Conservation (phyloP, 257 asterid genomes). For the Solanum etuberosum region DNA sequence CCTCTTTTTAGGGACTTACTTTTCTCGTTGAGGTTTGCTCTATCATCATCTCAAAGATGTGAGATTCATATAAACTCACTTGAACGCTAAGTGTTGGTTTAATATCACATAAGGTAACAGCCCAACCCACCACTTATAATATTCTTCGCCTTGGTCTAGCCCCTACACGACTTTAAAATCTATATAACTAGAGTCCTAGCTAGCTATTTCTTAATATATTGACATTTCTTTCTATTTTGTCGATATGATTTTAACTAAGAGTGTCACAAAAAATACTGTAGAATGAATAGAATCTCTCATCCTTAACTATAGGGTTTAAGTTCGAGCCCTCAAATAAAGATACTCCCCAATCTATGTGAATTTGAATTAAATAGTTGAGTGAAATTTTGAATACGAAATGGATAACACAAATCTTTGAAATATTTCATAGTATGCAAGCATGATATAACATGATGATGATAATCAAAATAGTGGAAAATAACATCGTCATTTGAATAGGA, state of each 20-base stretch:
- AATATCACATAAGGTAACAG: not conserved
- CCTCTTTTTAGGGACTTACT: not conserved
- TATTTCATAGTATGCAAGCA: not conserved
- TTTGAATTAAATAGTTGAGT: not conserved
- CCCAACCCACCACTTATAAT: not conserved
- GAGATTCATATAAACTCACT: not conserved
- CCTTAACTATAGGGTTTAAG: not conserved
- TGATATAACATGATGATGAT: not conserved
- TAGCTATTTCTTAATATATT: not conserved
- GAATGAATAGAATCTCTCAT: not conserved
- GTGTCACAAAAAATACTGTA: not conserved
- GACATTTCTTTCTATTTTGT: not conserved
- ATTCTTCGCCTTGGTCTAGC: not conserved
- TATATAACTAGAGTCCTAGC: no score
- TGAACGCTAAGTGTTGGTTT: not conserved
- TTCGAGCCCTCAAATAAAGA: not conserved
- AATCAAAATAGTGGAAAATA: not conserved
- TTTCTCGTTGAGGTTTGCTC: not conserved
- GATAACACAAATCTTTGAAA: not conserved
- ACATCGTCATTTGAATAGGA: not conserved
- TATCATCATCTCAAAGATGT: not conserved
- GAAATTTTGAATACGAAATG: not conserved
- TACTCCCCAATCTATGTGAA: not conserved
- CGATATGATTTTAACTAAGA: not conserved
- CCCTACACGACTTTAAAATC: not conserved